phyloP scores from a whole-genome alignment of 2,329 filamentous ascomycete genomes.

The Neofusicoccum parvum region DNA sequence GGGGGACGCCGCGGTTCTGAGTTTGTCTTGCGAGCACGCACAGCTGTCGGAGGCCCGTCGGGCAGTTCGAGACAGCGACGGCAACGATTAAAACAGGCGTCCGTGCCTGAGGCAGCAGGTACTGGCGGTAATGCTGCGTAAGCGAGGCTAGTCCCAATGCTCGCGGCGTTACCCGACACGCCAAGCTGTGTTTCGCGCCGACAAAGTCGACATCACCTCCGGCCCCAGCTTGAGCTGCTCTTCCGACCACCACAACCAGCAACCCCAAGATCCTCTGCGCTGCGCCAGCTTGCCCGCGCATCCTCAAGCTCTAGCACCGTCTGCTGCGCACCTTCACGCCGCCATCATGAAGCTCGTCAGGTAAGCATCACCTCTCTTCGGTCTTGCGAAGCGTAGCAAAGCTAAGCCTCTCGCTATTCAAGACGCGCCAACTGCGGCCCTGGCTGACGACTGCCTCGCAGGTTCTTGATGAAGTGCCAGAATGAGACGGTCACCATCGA shows the following conservation, averaged over 20 bases:
- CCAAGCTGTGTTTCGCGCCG: slow-evolving; percentile 9
- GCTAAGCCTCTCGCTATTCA: slow-evolving; percentile 49
- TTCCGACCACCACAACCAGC: neutral
- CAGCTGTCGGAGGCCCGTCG: neutral
- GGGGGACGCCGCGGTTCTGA: no score
- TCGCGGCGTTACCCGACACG: neutral
- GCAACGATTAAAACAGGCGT: neutral
- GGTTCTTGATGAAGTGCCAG: slow-evolving; percentile 98
- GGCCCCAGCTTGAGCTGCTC: neutral
- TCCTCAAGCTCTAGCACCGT: neutral
- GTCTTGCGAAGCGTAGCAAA: slow-evolving; percentile 36
- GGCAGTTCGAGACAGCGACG: neutral
- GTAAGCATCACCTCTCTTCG: slow-evolving; percentile 57
- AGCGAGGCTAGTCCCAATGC: neutral
- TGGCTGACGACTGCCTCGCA: slow-evolving; percentile 44
- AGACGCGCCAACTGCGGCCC: slow-evolving; percentile 22
- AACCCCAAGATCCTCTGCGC: neutral
- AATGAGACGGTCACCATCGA: slow-evolving; percentile 99
- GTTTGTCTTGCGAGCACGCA: no score
- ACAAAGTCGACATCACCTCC: slow-evolving; percentile 22
- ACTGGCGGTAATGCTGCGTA: neutral
- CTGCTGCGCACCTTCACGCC: neutral
- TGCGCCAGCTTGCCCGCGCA: neutral
- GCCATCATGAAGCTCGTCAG: slow-evolving; percentile 93
- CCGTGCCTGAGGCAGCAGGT: neutral